Evolutionary conservation across 495 filamentous ascomycete genomes (phyloP).

Genomic region (Annulohypoxylon nitens): DNA sequence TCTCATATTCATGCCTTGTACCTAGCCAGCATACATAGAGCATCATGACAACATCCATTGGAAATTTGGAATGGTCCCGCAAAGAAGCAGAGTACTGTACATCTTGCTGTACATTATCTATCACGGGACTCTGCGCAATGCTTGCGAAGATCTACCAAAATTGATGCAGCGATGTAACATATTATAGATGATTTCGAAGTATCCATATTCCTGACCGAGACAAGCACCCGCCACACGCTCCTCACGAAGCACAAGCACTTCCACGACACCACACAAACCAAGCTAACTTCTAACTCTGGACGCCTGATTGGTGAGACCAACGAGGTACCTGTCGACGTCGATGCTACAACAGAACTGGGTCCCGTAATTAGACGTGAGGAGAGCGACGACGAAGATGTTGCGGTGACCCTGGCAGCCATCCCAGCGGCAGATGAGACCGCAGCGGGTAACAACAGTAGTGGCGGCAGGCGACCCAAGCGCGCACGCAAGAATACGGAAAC

Average conservation of each 20-base stretch:
- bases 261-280: slow-evolving; percentile 65
- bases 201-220: slow-evolving; percentile 90
- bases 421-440: slow-evolving; percentile 55
- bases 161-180: slow-evolving; percentile 46
- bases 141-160: slow-evolving; percentile 23
- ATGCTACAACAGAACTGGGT: slow-evolving; percentile 49
- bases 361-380: slow-evolving; percentile 46
- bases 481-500: slow-evolving; percentile 48
- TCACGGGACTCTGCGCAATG: slow-evolving; percentile 18
- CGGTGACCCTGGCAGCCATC: slow-evolving; percentile 60
- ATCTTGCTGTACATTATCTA: slow-evolving; percentile 24
- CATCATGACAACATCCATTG: background rate
- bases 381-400: slow-evolving; percentile 58
- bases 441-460: slow-evolving; percentile 35
- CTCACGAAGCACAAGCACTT: slow-evolving; percentile 85
- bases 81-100: slow-evolving; percentile 30
- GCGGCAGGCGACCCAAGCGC: slow-evolving; percentile 49
- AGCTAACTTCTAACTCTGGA: slow-evolving; percentile 68
- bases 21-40: slow-evolving; percentile 3
- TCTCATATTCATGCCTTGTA: slow-evolving; percentile 20
- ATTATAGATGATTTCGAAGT: slow-evolving; percentile 91
- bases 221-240: slow-evolving; percentile 86
- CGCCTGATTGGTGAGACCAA: slow-evolving; percentile 69
- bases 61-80: background rate
- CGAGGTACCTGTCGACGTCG: slow-evolving; percentile 65